Conservation (phyloP, 2,329 filamentous ascomycete species). For the Aspergillus sp. region DNA sequence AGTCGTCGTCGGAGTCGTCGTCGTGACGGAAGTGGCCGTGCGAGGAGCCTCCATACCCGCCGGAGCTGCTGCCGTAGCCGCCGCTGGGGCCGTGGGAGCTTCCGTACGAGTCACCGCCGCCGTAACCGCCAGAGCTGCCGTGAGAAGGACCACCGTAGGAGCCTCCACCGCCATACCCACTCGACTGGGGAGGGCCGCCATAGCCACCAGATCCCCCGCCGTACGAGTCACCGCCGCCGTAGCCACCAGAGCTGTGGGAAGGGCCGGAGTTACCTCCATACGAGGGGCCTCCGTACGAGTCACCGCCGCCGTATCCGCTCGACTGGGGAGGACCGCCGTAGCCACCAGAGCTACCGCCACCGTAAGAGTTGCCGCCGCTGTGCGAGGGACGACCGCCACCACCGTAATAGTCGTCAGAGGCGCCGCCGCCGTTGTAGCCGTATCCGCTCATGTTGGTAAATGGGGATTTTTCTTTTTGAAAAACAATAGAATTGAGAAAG, state of each 20-base stretch:
- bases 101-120: conserved; percentile 13
- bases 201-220: background rate
- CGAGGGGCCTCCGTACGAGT: background rate
- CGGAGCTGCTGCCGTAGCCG: conserved; percentile 10
- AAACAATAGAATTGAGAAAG: too few relatives aligned
- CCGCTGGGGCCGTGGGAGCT: conserved; percentile 4
- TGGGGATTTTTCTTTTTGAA: too few relatives aligned
- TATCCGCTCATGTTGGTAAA: background rate
- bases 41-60: conserved; percentile 10
- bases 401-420: too few relatives aligned
- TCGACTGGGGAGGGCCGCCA: background rate
- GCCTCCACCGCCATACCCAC: background rate
- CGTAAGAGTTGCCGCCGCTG: background rate
- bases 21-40: conserved; percentile 17
- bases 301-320: background rate
- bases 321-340: background rate
- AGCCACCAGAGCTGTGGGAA: conserved; percentile 9
- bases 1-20: conserved; percentile 40
- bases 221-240: conserved; percentile 1
- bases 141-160: background rate
- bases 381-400: too few relatives aligned
- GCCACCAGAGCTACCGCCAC: background rate
- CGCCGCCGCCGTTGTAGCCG: background rate
- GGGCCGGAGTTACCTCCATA: too few relatives aligned
- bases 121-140: conserved; percentile 11